Conservation (phyloP, 2,329 filamentous ascomycete species). For the Ilyonectria destructans region DNA sequence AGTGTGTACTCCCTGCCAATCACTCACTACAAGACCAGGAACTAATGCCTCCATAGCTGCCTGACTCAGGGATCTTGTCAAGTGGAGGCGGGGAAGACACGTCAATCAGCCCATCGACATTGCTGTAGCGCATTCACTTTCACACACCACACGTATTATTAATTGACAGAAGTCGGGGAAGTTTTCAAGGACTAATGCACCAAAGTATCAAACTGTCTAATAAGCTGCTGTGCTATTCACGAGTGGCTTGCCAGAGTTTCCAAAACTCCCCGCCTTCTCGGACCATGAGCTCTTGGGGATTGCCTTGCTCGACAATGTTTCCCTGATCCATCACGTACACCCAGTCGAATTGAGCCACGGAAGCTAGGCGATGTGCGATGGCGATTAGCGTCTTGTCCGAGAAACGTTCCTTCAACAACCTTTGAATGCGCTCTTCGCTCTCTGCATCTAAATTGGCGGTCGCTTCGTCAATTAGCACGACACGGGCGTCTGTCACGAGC, state of each 20-base stretch:
- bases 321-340: constrained; percentile 84
- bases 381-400: constrained; percentile 76
- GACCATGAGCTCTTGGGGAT: constrained; percentile 5
- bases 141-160: too few species aligned
- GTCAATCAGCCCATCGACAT: too few species aligned
- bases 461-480: constrained; percentile 84
- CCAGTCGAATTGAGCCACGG: constrained; percentile 81
- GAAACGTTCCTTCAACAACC: constrained; percentile 77
- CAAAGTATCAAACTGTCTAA: not conserved
- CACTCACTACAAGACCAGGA: too few species aligned
- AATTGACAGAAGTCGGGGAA: not conserved
- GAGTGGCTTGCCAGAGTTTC: constrained; percentile 7
- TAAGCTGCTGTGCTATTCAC: not conserved
- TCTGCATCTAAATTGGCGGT: constrained; percentile 81
- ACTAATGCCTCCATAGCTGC: too few species aligned
- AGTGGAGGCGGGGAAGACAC: too few species aligned
- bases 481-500: constrained; percentile 76
- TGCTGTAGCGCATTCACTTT: too few species aligned
- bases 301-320: constrained; percentile 77
- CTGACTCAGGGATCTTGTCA: too few species aligned
- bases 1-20: too few species aligned
- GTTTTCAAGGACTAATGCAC: not conserved
- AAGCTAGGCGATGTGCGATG: constrained; percentile 72
- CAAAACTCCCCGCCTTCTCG: constrained; percentile 8
- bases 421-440: constrained; percentile 81